Evolutionary conservation across 2,329 filamentous ascomycete genomes (phyloP).

Genomic region (Sporothrix globosa): DNA sequence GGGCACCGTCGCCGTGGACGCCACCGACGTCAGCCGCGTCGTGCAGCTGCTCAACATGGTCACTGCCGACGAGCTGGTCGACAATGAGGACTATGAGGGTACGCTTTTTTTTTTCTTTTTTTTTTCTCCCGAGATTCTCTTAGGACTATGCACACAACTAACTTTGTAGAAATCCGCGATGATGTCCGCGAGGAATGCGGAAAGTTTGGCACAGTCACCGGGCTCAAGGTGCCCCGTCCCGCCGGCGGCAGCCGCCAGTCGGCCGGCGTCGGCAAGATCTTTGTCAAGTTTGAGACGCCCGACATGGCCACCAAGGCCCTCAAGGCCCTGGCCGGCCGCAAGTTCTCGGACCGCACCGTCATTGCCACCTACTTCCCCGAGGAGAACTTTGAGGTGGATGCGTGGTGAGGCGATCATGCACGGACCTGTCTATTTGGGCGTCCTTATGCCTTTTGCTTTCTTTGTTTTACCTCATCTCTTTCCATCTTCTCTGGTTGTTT

Average conservation of each 20-base stretch:
- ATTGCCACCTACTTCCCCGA: slow-evolving; percentile 97
- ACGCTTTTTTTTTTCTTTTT: slow-evolving; percentile 43
- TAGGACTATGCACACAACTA: background rate
- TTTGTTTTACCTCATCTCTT: background rate
- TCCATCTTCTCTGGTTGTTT: background rate
- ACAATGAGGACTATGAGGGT: slow-evolving; percentile 95
- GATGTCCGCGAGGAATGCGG: slow-evolving; percentile 90
- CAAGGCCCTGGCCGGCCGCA: slow-evolving; percentile 86
- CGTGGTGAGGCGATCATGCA: slow-evolving; percentile 62
- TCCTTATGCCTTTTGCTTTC: background rate
- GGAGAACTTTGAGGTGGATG: slow-evolving; percentile 92
- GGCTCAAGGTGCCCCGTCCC: slow-evolving; percentile 92
- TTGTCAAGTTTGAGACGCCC: slow-evolving; percentile 82
- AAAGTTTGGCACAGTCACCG: slow-evolving; percentile 83
- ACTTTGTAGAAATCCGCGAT: slow-evolving; percentile 80
- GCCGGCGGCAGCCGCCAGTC: slow-evolving; percentile 80
- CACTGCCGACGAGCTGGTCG: slow-evolving; percentile 89
- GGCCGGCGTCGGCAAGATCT: slow-evolving; percentile 95
- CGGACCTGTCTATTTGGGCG: background rate
- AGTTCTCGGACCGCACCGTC: slow-evolving; percentile 95
- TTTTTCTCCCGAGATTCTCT: too few species aligned
- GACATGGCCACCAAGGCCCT: slow-evolving; percentile 83
- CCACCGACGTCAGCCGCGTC: slow-evolving; percentile 77
- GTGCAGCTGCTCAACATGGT: slow-evolving; percentile 98
- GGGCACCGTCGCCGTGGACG: slow-evolving; percentile 77